Evolutionary conservation across 148 eudicot species (phyloP).

Genomic region (Camellia lanceoleosa): DNA sequence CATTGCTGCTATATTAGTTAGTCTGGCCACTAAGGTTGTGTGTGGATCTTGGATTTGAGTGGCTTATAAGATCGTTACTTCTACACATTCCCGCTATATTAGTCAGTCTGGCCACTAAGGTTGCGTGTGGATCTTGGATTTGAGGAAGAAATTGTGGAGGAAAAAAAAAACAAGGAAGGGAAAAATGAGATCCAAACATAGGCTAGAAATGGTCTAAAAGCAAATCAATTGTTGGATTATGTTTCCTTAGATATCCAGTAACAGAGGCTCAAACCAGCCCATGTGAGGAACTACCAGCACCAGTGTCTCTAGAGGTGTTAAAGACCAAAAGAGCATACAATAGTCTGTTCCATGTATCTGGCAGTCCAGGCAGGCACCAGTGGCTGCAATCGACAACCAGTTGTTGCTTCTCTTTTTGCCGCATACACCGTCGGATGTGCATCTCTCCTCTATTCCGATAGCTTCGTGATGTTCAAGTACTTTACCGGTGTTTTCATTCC

Average conservation of each 20-base stretch:
- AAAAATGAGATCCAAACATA: no score
- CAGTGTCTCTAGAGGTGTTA: neutral
- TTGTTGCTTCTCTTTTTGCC: neutral
- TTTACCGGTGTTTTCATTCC: constrained; percentile 24
- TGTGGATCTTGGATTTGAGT: no score
- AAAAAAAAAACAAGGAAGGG: no score
- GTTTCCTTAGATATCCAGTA: neutral
- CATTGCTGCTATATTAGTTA: no score
- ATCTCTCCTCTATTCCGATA: constrained; percentile 45
- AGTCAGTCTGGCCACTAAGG: no score
- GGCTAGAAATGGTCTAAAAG: no score
- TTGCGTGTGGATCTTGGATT: no score
- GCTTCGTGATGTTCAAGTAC: constrained; percentile 48
- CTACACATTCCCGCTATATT: no score
- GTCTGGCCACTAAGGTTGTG: no score
- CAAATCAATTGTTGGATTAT: neutral
- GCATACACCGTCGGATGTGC: constrained; percentile 46
- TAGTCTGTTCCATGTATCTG: constrained; percentile 54
- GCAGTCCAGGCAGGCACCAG: constrained; percentile 57
- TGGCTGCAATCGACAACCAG: constrained; percentile 46
- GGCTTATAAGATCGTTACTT: no score
- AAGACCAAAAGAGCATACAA: constrained; percentile 31
- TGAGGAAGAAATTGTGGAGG: no score
- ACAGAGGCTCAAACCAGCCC: neutral
- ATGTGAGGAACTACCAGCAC: neutral